phyloP scores from a whole-genome alignment of 1,284 basidiomycete species.

The Ceratobasidium sp. region DNA sequence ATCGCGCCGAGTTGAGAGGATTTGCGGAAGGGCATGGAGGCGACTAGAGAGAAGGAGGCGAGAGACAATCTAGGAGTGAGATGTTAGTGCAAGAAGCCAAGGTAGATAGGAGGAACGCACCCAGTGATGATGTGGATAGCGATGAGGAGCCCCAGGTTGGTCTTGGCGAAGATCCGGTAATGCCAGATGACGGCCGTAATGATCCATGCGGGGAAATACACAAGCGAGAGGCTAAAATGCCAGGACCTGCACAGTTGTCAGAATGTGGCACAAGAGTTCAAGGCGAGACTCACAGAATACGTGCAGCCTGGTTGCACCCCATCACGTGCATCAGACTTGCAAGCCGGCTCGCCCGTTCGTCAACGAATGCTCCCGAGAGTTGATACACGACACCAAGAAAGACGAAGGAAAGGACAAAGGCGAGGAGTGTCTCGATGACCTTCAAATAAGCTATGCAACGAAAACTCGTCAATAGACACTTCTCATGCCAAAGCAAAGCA shows the following conservation, averaged over 20 bases:
- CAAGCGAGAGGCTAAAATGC: slow-evolving; percentile 67
- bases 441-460: slow-evolving; percentile 1
- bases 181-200: slow-evolving; percentile 72
- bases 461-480: slow-evolving; percentile 22
- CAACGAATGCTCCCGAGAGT: slow-evolving; percentile 71
- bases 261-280: neutral
- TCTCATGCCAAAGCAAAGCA: slow-evolving; percentile 46
- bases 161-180: slow-evolving; percentile 69
- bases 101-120: slow-evolving; percentile 45
- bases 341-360: slow-evolving; percentile 68
- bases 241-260: slow-evolving; percentile 63
- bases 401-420: slow-evolving; percentile 66
- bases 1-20: slow-evolving; percentile 79
- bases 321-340: slow-evolving; percentile 78
- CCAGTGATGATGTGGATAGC: slow-evolving; percentile 74
- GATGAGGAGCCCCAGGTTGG: slow-evolving; percentile 70
- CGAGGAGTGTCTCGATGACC: slow-evolving; percentile 49
- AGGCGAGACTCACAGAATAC: slow-evolving; percentile 63
- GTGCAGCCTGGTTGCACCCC: slow-evolving; percentile 74
- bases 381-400: slow-evolving; percentile 74
- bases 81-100: neutral
- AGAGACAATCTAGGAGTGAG: slow-evolving; percentile 60
- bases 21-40: slow-evolving; percentile 73
- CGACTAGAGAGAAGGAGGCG: slow-evolving; percentile 75
- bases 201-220: slow-evolving; percentile 74